Conservation (phyloP, 1,139 yeast species). For the Yamadazyma taylorii region DNA sequence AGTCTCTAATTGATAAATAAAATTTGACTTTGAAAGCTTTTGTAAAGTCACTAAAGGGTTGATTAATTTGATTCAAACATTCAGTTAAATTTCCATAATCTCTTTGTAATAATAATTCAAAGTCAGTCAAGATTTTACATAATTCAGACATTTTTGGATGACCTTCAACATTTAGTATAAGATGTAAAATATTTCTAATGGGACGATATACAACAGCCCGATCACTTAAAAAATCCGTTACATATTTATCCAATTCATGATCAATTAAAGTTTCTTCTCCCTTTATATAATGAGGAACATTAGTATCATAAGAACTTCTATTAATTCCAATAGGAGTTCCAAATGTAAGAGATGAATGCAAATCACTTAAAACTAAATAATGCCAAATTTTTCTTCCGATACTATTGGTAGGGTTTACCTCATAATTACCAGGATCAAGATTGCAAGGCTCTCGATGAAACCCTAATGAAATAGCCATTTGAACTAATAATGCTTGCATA, state of each 20-base stretch:
- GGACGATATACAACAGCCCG: conserved; percentile 6
- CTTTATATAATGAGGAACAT: conserved; percentile 24
- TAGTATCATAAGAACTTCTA: conserved; percentile 26
- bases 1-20: conserved; percentile 30
- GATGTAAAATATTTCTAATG: conserved; percentile 15
- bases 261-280: conserved; percentile 26
- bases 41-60: conserved; percentile 18
- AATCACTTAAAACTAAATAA: conserved; percentile 32
- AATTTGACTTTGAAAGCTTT: conserved; percentile 28
- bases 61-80: conserved; percentile 20
- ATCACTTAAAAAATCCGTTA: conserved; percentile 18
- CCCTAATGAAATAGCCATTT: conserved; percentile 48
- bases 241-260: conserved; percentile 21
- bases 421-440: no score
- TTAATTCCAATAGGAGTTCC: conserved; percentile 29
- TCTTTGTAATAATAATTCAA: conserved; percentile 20
- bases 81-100: conserved; percentile 23
- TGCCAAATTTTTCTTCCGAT: conserved; percentile 58
- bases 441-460: conserved; percentile 44
- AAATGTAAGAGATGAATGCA: conserved; percentile 26
- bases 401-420: conserved; percentile 32
- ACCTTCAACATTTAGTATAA: conserved; percentile 24
- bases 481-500: conserved; percentile 36
- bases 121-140: conserved; percentile 20
- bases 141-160: conserved; percentile 24